A percentile compares a stretch with the other conserved stretches of the same genome.
These are phyloP conservation scores for Tuber umbilicatum DNA, from an alignment of 495 filamentous ascomycete genomes.

Conservation along the genomic window DNA sequence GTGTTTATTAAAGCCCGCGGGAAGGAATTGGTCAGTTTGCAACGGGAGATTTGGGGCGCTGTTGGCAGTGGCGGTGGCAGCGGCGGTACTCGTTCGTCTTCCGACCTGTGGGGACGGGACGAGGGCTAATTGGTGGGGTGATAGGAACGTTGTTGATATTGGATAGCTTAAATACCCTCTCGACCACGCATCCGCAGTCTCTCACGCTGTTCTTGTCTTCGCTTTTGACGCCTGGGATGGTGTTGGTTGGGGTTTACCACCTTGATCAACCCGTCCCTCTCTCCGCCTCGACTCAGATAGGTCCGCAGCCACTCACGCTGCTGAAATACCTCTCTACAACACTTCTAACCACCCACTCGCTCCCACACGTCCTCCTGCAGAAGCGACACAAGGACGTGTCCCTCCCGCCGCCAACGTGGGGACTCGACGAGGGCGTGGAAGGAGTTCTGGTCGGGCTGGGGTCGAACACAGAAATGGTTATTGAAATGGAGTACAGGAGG, in stretches of 20 bases:
- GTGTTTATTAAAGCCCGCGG: slow-evolving; percentile 58
- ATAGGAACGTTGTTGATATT: slow-evolving; percentile 57
- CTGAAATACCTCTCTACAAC: slow-evolving; percentile 64
- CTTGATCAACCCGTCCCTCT: slow-evolving; percentile 53
- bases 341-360: slow-evolving; percentile 54
- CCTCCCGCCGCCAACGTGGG: slow-evolving; percentile 64
- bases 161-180: slow-evolving; percentile 56
- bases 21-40: slow-evolving; percentile 51
- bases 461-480: slow-evolving; percentile 56
- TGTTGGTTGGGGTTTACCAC: slow-evolving; percentile 62
- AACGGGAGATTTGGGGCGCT: slow-evolving; percentile 55
- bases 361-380: slow-evolving; percentile 61
- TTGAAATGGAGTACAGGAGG: slow-evolving; percentile 79
- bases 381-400: slow-evolving; percentile 65
- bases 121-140: slow-evolving; percentile 40
- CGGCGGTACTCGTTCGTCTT: slow-evolving; percentile 42
- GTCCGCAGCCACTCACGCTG: slow-evolving; percentile 57
- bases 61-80: slow-evolving; percentile 41
- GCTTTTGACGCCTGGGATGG: slow-evolving; percentile 51
- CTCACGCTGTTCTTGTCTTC: slow-evolving; percentile 53
- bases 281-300: slow-evolving; percentile 35
- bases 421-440: slow-evolving; percentile 60
- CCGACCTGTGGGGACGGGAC: slow-evolving; percentile 29
- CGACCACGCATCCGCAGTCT: slow-evolving; percentile 40
- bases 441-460: slow-evolving; percentile 38